Evolutionary conservation across 441 rosid genomes (phyloP), one percentile per base, ranked within the genome.

Genomic region (Erodium texanum): DNA sequence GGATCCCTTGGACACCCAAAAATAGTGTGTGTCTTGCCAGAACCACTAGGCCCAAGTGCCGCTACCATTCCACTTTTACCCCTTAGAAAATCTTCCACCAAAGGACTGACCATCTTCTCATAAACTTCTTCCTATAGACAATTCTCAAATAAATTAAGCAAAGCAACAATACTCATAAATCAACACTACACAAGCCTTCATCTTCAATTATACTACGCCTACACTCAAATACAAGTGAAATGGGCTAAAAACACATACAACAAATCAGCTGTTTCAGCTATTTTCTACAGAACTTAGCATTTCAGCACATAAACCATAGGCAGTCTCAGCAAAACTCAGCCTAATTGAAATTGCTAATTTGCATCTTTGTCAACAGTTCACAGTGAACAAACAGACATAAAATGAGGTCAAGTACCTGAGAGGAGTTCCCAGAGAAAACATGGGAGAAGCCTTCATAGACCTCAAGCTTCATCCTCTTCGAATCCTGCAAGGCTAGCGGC

Each of bases 1-100:
- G 96, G 97, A 34, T 89, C 85, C 76, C 81, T 80, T 0, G 82
- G 76, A 70, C 73, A 81, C 43, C 97, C 96, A 52, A 93, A 93
- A 56, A 93, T 90, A 0, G 98, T 93, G 67, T 93, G 90, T 12
- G 98, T 93, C 85, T 93, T 90, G 50, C 97, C 97, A 0, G 98
- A 90, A 69, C 97, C 97, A 19, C 93, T 90, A 66, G 97, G 92
- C 56, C 96, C 98, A 71, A 90, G 65, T 0, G 98, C 96, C 22
- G 95, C 96, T 68, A 93, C 65, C 98, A 93, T 86, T 63, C 93
- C 90, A 20, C 84, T 87, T 71, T 83, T 90, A 23, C 96, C 98
- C 14, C 58, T 71, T 16, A 86, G 66, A 70, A 93, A 93, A 75
- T 87, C 96, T 50, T 86, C 96, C 68, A 88, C 91, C 71, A 93